Evolutionary conservation across 176 grass and related monocot species (phyloP), one percentile per base, ranked within the genome.

Genomic region (Zizania latifolia): DNA sequence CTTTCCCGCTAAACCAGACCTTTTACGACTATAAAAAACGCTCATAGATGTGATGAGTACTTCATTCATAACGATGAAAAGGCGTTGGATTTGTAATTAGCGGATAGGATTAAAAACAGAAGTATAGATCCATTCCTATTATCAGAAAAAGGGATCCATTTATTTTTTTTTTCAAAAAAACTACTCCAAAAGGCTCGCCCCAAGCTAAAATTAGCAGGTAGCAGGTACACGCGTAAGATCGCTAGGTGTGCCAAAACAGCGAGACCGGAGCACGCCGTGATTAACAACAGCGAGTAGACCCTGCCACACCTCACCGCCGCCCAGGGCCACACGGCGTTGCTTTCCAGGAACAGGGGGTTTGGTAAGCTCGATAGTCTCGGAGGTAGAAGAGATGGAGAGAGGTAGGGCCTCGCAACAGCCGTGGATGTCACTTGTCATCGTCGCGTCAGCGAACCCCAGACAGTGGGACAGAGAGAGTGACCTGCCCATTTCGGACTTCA

Each of bases 331-430:
- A 36, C 16, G 23, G 55, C 53, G 63, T 78, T 43, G 79, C 85
- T 88, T 68, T 88, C 61, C 85, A 30, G 70, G 63, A 55, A 75
- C 69, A 84, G 36, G 82, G n/a, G 82, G 87, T 89, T 89, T 89
- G 82, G 87, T 89, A 69, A 78, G 83, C 50, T 74, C 85, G 79
- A 78, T 65, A 68, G 72, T 73, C 72, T 72, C 0, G 13, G 23
- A 82, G 74, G 59, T 65, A 65, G 75, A 32, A 26, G 29, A 1
- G 9, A n/a, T n/a, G n/a, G n/a, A n/a, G n/a, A n/a, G n/a, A n/a
- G n/a, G n/a, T n/a, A n/a, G n/a, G n/a, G n/a, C n/a, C n/a, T n/a
- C 0, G 33, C 72, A 38, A 30, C 72, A 78, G 67, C 39, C 67
- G 36, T 23, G 67, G 8, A 21, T 72, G 35, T 77, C 84, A 76